Evolutionary conservation across 2,329 filamentous ascomycete species (phyloP).

Genomic region (Diaporthe australafricana): DNA sequence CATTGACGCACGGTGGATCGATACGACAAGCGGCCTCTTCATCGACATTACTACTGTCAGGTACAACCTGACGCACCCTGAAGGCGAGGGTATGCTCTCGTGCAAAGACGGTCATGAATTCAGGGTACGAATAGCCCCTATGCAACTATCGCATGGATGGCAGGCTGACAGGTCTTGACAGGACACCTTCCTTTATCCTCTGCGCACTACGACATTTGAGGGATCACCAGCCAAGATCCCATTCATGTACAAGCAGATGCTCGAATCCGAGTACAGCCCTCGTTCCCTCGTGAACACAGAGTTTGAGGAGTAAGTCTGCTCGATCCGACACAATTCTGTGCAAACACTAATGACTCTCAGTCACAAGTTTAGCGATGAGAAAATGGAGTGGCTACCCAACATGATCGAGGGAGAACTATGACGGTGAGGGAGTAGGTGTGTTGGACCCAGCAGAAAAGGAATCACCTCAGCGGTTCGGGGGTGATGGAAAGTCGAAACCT

Average conservation of each 20-base stretch:
- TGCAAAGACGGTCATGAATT: conserved; percentile 65
- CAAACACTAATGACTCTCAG: conserved; percentile 44
- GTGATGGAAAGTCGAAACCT: too few relatives aligned
- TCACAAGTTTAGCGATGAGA: conserved; percentile 54
- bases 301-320: conserved; percentile 61
- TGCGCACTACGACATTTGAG: conserved; percentile 77
- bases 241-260: conserved; percentile 68
- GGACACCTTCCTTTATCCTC: conserved; percentile 73
- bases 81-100: conserved; percentile 58
- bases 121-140: conserved; percentile 48
- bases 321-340: not conserved
- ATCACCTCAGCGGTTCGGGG: not conserved
- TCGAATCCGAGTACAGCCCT: conserved; percentile 68
- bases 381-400: conserved; percentile 48
- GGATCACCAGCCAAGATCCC: conserved; percentile 75
- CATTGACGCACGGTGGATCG: conserved; percentile 63
- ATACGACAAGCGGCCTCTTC: conserved; percentile 58
- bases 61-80: conserved; percentile 58
- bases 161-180: conserved; percentile 41
- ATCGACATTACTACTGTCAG: conserved; percentile 64
- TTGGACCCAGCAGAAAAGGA: not conserved
- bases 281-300: conserved; percentile 62
- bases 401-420: conserved; percentile 6
- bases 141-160: not conserved
- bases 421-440: not conserved